phyloP scores from a whole-genome alignment of 805 yeast species.

The Yarrowia sp. region DNA sequence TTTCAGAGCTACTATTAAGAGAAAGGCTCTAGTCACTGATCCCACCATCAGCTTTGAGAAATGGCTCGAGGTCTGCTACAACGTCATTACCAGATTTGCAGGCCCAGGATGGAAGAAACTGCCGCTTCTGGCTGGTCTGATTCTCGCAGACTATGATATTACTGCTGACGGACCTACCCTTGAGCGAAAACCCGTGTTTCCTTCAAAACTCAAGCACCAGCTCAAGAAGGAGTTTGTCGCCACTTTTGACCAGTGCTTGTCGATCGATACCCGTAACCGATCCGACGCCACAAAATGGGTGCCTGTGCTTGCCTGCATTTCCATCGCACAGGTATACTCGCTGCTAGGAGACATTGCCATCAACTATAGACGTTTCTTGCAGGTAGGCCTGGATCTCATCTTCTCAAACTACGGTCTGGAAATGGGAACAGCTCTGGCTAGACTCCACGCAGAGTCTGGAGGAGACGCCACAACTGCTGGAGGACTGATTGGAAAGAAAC shows the following conservation, averaged over 20 bases:
- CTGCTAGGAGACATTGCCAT: slow-evolving; percentile 12
- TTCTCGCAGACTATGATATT: slow-evolving; percentile 37
- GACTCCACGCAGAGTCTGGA: slow-evolving; percentile 15
- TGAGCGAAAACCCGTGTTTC: slow-evolving; percentile 9
- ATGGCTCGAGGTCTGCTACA: slow-evolving; percentile 42
- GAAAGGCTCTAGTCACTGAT: slow-evolving; percentile 44
- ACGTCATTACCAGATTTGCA: slow-evolving; percentile 29
- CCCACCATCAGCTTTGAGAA: slow-evolving; percentile 44
- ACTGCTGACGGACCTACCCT: slow-evolving; percentile 18
- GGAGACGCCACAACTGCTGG: slow-evolving; percentile 2
- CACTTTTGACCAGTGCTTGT: slow-evolving; percentile 23
- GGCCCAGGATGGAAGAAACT: slow-evolving; percentile 42
- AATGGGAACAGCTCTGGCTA: slow-evolving; percentile 5
- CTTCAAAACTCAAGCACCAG: slow-evolving; percentile 4
- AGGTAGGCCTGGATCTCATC: slow-evolving; percentile 27
- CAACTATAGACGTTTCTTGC: slow-evolving; percentile 33
- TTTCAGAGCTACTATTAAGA: slow-evolving; percentile 42
- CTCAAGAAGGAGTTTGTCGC: slow-evolving; percentile 26
- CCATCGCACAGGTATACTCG: slow-evolving; percentile 32
- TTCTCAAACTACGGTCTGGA: slow-evolving; percentile 27
- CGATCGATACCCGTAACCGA: slow-evolving; percentile 21
- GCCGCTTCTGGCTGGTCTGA: slow-evolving; percentile 43
- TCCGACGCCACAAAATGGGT: slow-evolving; percentile 32
- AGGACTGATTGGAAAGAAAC: slow-evolving; percentile 12
- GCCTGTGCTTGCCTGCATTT: slow-evolving; percentile 29